Base-by-base conservation (phyloP, 768 basidiomycete genomes). In the Russula brevipes region DNA sequence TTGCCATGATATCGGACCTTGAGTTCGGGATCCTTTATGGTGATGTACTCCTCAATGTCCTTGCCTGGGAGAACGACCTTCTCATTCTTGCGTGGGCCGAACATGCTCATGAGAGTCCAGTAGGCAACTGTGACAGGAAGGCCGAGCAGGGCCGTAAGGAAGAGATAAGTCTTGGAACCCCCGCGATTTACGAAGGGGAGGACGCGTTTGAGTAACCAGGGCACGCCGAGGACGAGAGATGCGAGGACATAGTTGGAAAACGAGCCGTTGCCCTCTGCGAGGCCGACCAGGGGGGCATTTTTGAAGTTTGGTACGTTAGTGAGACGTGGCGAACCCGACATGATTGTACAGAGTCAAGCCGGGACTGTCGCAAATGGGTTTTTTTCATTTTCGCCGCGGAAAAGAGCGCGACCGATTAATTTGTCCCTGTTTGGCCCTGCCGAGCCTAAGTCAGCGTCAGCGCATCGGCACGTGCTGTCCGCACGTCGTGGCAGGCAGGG, bases 41-140 rank as follows among this genome's bases (percentile, higher is more conserved):
- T 88, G 71, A 98, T 89, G 74, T 98, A 99, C 68, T 89, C 83
- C 69, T 90, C 89, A 63, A 97, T 85, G 70, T 89, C 83, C 75
- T 88, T 90, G 64, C 87, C 87, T 3, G 97, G 95, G 30, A 98
- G 78, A 33, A 76, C 71, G 70, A 94, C 86, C 78, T 94, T 94
- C 67, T 91, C 87, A 76, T 95, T 93, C 74, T 81, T 86, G 70
- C 92, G 81, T 10, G 78, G 71, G 35, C 95, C 94, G 68, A 89
- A 90, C 69, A 80, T 84, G 72, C 90, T 93, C 77, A 89, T 87
- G 69, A 94, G 64, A 0, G 85, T 81, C 97, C 97, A 99, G 80
- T 99, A 99, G 0, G 78, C 86, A 45, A 97, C 71, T 7, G 91
- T 83, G 54, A 87, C 80, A 16, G 94, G 97, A 0, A 89, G 51